These are phyloP conservation scores for Arthrobotrys entomopaga DNA, from an alignment of 2,329 filamentous ascomycete species.

Conservation along the genomic window DNA sequence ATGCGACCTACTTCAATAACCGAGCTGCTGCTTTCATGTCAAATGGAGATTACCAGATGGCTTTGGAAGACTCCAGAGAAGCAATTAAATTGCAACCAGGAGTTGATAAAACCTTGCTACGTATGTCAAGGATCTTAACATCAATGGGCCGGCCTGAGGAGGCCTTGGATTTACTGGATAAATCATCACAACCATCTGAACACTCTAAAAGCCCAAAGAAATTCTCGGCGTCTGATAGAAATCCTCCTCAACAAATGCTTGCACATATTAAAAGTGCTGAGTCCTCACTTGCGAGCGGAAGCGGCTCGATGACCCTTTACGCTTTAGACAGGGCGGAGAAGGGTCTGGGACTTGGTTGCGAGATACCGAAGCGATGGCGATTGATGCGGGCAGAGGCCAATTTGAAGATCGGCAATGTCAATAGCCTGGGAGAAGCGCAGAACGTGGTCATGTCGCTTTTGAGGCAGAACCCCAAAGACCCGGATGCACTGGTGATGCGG, in stretches of 20 bases:
- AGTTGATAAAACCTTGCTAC: conserved; percentile 87
- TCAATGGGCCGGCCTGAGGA: conserved; percentile 86
- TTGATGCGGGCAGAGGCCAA: conserved; percentile 91
- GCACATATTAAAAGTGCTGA: conserved; percentile 83
- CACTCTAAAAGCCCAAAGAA: conserved; percentile 8
- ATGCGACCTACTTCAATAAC: conserved; percentile 91
- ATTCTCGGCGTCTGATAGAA: conserved; percentile 70
- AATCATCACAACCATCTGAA: not conserved
- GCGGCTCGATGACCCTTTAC: conserved; percentile 88
- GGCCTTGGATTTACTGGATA: conserved; percentile 73
- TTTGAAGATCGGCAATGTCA: conserved; percentile 88
- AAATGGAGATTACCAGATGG: conserved; percentile 69
- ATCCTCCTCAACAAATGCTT: conserved; percentile 83
- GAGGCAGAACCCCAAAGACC: conserved; percentile 86
- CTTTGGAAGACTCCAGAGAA: conserved; percentile 84
- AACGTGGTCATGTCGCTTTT: conserved; percentile 90
- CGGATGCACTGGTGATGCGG: conserved; percentile 89
- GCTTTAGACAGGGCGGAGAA: conserved; percentile 90
- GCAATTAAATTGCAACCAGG: conserved; percentile 84
- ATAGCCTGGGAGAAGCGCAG: conserved; percentile 89
- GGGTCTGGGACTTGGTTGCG: conserved; percentile 77
- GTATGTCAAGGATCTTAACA: conserved; percentile 89
- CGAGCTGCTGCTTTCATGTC: conserved; percentile 81
- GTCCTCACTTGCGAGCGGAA: conserved; percentile 77
- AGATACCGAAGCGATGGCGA: conserved; percentile 90